Evolutionary conservation across 1,139 yeast genomes (phyloP).

Genomic region (Protomyces inouyei): DNA sequence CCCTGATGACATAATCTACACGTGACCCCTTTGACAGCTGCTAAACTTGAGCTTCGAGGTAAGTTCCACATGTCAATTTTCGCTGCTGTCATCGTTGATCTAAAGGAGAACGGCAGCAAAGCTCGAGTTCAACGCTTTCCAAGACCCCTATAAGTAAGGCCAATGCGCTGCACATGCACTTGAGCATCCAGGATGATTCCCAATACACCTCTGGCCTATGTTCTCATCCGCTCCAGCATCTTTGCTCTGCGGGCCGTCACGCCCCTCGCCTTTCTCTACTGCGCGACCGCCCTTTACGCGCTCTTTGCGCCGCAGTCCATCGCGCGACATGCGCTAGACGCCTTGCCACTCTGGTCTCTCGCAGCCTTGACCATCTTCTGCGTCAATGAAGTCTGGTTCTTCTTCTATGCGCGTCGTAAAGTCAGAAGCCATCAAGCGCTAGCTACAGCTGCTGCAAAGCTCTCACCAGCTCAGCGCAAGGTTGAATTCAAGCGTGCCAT

Average conservation of each 20-base stretch:
- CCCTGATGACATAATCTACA: no score
- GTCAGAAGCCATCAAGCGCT: conserved; percentile 13
- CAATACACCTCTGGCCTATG: conserved; percentile 16
- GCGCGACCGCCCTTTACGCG: conserved; percentile 8
- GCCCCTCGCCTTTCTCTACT: conserved; percentile 23
- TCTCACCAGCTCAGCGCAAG: not conserved
- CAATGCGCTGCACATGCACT: not conserved
- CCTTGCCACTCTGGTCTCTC: not conserved
- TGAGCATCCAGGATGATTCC: conserved; percentile 13
- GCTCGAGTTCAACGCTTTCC: not conserved
- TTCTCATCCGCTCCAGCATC: conserved; percentile 20
- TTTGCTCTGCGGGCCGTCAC: conserved; percentile 14
- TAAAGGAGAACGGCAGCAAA: not conserved
- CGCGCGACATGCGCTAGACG: not conserved
- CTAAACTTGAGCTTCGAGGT: no score
- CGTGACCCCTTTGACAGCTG: no score
- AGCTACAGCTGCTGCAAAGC: not conserved
- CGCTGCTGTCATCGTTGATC: no score
- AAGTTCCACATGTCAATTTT: no score
- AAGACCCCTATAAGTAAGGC: not conserved
- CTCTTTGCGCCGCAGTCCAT: not conserved
- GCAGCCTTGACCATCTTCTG: not conserved
- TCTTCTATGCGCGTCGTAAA: conserved; percentile 4
- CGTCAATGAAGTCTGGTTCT: conserved; percentile 23
- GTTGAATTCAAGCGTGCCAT: conserved; percentile 15